These are phyloP conservation scores for Plasmodium coatneyi DNA, from an alignment of 169 alveolate species.

Conservation along the genomic window DNA sequence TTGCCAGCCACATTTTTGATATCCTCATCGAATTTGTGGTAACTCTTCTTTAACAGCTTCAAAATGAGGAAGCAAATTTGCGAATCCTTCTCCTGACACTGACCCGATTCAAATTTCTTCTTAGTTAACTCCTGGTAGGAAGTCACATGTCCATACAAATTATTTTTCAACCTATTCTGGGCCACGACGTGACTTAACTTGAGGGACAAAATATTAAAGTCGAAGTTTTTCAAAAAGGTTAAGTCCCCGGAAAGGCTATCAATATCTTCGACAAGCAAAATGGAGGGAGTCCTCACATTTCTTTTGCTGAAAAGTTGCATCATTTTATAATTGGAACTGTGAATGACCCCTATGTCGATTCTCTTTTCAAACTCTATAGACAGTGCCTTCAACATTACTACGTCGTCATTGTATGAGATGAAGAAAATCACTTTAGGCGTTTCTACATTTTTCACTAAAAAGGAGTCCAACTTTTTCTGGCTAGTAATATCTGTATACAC, in stretches of 20 bases:
- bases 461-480: conserved; percentile 39
- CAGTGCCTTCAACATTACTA: conserved; percentile 79
- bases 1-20: conserved; percentile 78
- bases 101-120: conserved; percentile 77
- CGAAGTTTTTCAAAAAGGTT: conserved; percentile 49
- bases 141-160: conserved; percentile 67
- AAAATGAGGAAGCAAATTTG: conserved; percentile 77
- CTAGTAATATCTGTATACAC: conserved; percentile 27
- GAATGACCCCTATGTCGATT: conserved; percentile 75
- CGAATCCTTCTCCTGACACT: conserved; percentile 80
- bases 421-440: conserved; percentile 78
- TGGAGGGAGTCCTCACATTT: conserved; percentile 70
- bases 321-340: conserved; percentile 76
- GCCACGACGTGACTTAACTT: conserved; percentile 72
- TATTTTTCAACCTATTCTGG: conserved; percentile 57
- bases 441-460: conserved; percentile 52
- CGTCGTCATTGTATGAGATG: conserved; percentile 76
- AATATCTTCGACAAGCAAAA: conserved; percentile 75
- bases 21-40: conserved; percentile 73
- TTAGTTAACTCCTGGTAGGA: conserved; percentile 79
- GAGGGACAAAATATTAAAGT: conserved; percentile 52
- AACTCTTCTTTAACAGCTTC: conserved; percentile 26
- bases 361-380: conserved; percentile 78
- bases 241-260: conserved; percentile 73
- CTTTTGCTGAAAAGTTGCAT: conserved; percentile 62